Evolutionary conservation across 371 early-diverging fungal genomes (phyloP).

Genomic region (Mucor piriformis): DNA sequence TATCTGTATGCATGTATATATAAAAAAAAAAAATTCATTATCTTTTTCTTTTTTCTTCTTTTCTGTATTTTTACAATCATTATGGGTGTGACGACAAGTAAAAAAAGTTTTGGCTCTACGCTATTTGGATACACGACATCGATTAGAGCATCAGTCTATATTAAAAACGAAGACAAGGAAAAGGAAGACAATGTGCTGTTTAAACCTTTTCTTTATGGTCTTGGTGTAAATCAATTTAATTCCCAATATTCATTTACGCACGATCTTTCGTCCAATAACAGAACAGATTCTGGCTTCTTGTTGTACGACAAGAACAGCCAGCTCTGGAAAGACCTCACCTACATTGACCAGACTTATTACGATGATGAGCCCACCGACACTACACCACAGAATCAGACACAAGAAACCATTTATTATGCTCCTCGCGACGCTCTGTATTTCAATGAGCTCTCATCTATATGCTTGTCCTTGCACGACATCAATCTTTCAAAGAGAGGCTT

Average conservation of each 20-base stretch:
- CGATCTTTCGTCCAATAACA: neutral
- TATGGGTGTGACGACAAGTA: neutral
- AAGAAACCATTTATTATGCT: neutral
- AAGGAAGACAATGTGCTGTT: conserved; percentile 15
- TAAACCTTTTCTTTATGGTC: conserved; percentile 22
- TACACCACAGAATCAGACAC: neutral
- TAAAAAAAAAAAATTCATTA: neutral
- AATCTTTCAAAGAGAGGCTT: conserved; percentile 17
- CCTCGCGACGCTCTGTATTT: conserved; percentile 13
- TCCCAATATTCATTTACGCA: neutral
- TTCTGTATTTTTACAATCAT: conserved; percentile 3
- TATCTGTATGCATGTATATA: conserved; percentile 11
- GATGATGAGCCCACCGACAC: neutral
- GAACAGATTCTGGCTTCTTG: conserved; percentile 32
- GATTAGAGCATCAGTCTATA: conserved; percentile 1
- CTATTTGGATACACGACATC: conserved; percentile 13
- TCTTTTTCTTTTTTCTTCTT: neutral
- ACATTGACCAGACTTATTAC: conserved; percentile 37
- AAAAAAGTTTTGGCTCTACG: conserved; percentile 1
- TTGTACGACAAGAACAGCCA: conserved; percentile 16
- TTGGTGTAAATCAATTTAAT: too few species aligned
- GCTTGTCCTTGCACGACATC: conserved; percentile 14
- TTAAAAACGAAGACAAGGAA: neutral
- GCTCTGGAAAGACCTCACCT: conserved; percentile 31
- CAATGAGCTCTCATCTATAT: conserved; percentile 8